Conservation (phyloP, 139 green algal species). For the Chlorella sp. region DNA sequence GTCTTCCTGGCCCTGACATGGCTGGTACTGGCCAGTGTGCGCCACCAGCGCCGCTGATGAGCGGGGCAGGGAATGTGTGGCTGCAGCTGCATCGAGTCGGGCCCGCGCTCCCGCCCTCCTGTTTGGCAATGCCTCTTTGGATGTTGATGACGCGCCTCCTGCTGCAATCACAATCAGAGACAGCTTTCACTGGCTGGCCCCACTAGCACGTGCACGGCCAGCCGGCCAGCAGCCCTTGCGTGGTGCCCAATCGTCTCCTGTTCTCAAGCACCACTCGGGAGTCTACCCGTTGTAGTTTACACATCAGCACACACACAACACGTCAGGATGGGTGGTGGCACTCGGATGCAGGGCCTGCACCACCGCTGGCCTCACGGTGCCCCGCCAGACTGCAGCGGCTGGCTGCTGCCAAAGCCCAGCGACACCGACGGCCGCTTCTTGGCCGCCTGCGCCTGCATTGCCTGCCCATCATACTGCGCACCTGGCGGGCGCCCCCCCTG, state of each 20-base stretch:
- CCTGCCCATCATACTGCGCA: background rate
- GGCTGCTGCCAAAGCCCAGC: slow-evolving; percentile 13
- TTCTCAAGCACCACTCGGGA: background rate
- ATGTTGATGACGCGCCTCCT: too few relatives aligned
- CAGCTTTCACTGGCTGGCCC: too few relatives aligned
- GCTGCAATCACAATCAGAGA: too few relatives aligned
- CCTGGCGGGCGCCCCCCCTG: background rate
- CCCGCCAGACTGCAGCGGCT: background rate
- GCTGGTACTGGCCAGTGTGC: slow-evolving; percentile 1
- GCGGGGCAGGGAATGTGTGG: too few relatives aligned
- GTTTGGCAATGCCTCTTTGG: too few relatives aligned
- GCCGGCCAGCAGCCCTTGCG: too few relatives aligned
- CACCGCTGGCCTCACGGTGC: background rate
- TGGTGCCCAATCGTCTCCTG: background rate
- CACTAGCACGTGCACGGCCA: too few relatives aligned
- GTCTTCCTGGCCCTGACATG: background rate
- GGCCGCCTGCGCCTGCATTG: background rate
- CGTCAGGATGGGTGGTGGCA: background rate
- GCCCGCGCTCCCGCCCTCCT: too few relatives aligned
- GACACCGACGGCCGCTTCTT: background rate
- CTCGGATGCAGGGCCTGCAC: background rate
- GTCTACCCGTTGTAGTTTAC: background rate
- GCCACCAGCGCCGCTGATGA: slow-evolving; percentile 24
- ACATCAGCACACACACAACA: background rate
- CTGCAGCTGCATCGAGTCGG: too few relatives aligned